Conservation (phyloP, 352 stramenopile genomes). For the Phytophthora sansomeana region DNA sequence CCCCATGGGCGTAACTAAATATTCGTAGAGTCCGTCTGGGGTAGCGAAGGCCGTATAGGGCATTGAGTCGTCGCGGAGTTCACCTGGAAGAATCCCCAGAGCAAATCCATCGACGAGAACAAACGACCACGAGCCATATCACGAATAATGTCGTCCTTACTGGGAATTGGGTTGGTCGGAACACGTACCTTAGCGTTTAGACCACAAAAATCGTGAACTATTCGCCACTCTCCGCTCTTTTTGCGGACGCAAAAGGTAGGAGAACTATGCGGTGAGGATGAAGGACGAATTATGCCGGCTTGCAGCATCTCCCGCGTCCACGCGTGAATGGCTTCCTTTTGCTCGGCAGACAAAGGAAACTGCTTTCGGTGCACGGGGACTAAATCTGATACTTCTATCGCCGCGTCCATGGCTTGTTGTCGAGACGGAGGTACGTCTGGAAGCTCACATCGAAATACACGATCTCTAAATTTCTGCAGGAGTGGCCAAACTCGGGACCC, state of each 20-base stretch:
- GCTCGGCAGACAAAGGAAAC: slow-evolving; percentile 6
- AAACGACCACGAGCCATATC: slow-evolving; percentile 1
- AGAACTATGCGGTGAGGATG: slow-evolving; percentile 1
- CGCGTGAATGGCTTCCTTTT: slow-evolving; percentile 2
- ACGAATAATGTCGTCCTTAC: slow-evolving; percentile 15
- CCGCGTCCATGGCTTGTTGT: too few relatives aligned
- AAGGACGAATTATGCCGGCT: slow-evolving; percentile 6
- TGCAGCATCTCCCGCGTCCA: slow-evolving; percentile 14
- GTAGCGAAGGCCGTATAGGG: slow-evolving; percentile 16
- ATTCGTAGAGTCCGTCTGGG: slow-evolving; percentile 14
- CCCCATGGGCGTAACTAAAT: slow-evolving; percentile 16
- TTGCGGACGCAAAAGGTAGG: slow-evolving; percentile 22
- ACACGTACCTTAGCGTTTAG: slow-evolving; percentile 4
- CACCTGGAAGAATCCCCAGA: slow-evolving; percentile 19
- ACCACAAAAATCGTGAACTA: slow-evolving; percentile 15
- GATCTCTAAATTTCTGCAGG: neutral
- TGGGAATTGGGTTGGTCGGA: slow-evolving; percentile 7
- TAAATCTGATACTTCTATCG: neutral
- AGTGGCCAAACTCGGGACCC: slow-evolving; percentile 8
- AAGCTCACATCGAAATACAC: slow-evolving; percentile 6
- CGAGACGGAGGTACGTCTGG: slow-evolving; percentile 6
- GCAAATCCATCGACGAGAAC: slow-evolving; percentile 11
- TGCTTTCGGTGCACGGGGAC: slow-evolving; percentile 13
- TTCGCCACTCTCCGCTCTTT: slow-evolving; percentile 8
- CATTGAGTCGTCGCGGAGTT: neutral